phyloP scores from a whole-genome alignment of 345 rosid species.

The Gossypium stocksii region DNA sequence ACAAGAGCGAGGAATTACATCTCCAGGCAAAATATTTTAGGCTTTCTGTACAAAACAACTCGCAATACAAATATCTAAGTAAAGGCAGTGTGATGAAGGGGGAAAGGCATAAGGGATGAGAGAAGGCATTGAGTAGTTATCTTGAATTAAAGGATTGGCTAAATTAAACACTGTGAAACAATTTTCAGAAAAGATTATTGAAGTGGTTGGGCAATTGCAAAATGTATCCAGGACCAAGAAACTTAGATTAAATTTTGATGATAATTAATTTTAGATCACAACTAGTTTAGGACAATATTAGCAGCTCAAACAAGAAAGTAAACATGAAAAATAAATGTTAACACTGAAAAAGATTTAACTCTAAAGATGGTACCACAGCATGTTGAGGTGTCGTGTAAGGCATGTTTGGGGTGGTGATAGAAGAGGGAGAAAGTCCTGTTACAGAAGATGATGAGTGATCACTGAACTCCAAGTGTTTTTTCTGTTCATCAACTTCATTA shows the following conservation, averaged over 20 bases:
- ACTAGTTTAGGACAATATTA: not conserved
- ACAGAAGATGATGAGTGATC: slow-evolving; percentile 42
- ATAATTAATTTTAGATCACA: not conserved
- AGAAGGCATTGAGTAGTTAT: no score
- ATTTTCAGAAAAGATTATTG: no score
- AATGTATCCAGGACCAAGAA: not conserved
- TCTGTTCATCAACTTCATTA: slow-evolving; percentile 64
- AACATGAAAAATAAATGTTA: not conserved
- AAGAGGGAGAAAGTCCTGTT: slow-evolving; percentile 42
- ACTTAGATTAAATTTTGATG: not conserved
- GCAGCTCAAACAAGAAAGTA: not conserved
- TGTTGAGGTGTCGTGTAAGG: slow-evolving; percentile 50
- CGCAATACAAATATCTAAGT: no score
- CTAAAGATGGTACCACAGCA: slow-evolving; percentile 48
- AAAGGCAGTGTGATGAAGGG: no score
- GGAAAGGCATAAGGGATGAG: no score
- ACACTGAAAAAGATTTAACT: slow-evolving; percentile 13
- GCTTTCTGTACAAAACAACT: no score
- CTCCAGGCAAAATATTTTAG: no score
- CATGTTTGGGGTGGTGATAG: slow-evolving; percentile 40
- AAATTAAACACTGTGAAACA: no score
- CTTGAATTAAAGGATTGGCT: not conserved
- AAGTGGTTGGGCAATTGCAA: not conserved
- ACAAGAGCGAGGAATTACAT: not conserved
- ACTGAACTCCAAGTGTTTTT: slow-evolving; percentile 47